Evolutionary conservation across 345 rosid species (phyloP).

Genomic region (Psidium friedrichsthalianum): DNA sequence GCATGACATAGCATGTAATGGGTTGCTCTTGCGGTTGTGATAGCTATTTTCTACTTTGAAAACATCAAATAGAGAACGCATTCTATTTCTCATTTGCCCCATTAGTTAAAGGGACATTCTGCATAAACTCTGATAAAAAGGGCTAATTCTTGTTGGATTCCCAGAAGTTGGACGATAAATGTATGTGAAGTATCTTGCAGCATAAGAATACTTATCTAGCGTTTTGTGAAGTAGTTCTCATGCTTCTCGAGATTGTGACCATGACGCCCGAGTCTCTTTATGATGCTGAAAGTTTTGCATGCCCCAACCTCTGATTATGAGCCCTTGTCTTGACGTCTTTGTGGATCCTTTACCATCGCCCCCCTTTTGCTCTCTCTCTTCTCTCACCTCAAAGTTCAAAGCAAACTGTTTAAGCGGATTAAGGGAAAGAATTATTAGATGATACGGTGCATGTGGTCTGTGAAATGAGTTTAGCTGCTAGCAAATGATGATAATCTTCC

Average conservation of each 20-base stretch:
- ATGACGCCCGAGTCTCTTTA: not conserved
- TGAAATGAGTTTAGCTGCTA: not conserved
- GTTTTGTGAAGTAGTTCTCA: not conserved
- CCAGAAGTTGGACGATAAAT: not conserved
- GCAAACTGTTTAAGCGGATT: not conserved
- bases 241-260: not conserved
- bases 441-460: not conserved
- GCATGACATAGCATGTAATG: not conserved
- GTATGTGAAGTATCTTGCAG: not conserved
- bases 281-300: not conserved
- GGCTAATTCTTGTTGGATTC: not conserved
- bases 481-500: not conserved
- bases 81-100: not conserved
- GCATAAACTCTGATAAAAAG: not conserved
- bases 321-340: not conserved
- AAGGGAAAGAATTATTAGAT: not conserved
- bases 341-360: not conserved
- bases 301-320: not conserved
- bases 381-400: not conserved
- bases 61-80: not conserved
- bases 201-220: not conserved
- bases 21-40: not conserved
- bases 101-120: not conserved
- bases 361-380: not conserved
- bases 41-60: not conserved